These are phyloP conservation scores for Nitzschia inconspicua DNA, from an alignment of 108 stramenopile species.

Conservation along the genomic window DNA sequence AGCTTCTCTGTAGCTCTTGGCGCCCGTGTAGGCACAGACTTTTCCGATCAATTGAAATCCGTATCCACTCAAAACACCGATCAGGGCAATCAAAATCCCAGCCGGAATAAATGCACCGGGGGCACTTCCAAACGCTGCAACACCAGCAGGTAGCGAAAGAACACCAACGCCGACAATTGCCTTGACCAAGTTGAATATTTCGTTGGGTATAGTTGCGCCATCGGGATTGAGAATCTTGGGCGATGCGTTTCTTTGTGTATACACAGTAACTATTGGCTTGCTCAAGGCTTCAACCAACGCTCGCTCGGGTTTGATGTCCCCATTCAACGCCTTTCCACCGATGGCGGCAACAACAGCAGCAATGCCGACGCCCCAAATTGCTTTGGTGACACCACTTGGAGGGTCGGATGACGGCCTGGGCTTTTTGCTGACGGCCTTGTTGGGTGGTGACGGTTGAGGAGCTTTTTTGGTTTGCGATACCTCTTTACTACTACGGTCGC, in stretches of 20 bases:
- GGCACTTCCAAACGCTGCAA: constrained; percentile 87
- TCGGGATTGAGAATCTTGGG: constrained; percentile 4
- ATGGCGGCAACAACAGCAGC: constrained; percentile 12
- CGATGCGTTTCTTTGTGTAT: neutral
- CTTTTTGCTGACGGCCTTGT: neutral
- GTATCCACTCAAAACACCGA: constrained; percentile 83
- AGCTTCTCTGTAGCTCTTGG: constrained; percentile 81
- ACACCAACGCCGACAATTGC: constrained; percentile 91
- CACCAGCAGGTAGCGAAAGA: constrained; percentile 86
- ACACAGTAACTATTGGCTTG: constrained; percentile 10
- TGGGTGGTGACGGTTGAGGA: neutral
- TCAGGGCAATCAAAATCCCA: constrained; percentile 56
- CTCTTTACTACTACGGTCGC: no score
- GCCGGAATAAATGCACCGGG: constrained; percentile 87
- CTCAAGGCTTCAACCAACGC: constrained; percentile 18
- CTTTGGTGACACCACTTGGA: constrained; percentile 10
- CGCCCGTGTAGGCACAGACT: constrained; percentile 77
- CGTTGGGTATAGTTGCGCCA: constrained; percentile 60
- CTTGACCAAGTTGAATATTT: constrained; percentile 91
- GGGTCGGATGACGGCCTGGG: neutral
- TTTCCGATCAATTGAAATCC: constrained; percentile 85
- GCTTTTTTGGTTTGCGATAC: neutral
- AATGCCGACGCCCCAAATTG: constrained; percentile 17
- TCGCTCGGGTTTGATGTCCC: constrained; percentile 5
- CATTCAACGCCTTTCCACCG: constrained; percentile 1